A percentile compares a stretch with the other conserved stretches of the same genome.
phyloP scores from a whole-genome alignment of 345 rosid species.

The Luvunga scandens region DNA sequence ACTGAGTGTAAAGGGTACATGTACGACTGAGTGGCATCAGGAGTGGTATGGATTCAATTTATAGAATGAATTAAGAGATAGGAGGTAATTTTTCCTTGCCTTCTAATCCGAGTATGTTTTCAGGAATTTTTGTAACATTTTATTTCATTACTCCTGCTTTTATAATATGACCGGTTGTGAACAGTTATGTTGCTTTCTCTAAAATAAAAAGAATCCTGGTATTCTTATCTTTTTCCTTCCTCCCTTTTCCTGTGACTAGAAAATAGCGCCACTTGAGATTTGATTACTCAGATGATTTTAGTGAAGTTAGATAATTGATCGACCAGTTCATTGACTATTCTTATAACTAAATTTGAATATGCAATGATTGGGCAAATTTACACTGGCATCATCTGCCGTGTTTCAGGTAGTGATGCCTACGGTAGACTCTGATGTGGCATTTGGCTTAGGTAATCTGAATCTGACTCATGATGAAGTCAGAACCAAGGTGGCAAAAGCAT shows the following conservation, averaged over 20 bases:
- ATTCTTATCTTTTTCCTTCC: background rate
- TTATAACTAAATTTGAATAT: background rate
- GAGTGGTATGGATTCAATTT: background rate
- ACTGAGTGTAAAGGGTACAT: background rate
- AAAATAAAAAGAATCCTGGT: background rate
- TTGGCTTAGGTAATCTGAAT: slow-evolving; percentile 82
- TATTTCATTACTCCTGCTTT: background rate
- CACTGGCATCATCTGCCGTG: slow-evolving; percentile 3
- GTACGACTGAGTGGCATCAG: background rate
- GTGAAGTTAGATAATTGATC: background rate
- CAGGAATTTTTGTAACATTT: background rate
- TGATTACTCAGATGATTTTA: background rate
- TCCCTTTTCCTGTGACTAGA: background rate
- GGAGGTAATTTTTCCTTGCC: background rate
- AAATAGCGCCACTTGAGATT: background rate
- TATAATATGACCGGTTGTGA: background rate
- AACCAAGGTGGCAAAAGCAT: slow-evolving; percentile 59
- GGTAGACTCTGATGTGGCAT: slow-evolving; percentile 89
- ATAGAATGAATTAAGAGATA: background rate
- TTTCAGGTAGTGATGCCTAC: slow-evolving; percentile 96
- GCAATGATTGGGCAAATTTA: slow-evolving; percentile 1
- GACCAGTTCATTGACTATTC: background rate
- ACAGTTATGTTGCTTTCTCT: background rate
- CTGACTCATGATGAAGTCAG: slow-evolving; percentile 57
- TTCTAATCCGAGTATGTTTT: background rate